Percentiles rank a stretch among this genome's conserved stretches.
These are phyloP conservation scores for Ganoderma sp. DNA, from an alignment of 1,284 basidiomycete genomes.

Conservation along the genomic window DNA sequence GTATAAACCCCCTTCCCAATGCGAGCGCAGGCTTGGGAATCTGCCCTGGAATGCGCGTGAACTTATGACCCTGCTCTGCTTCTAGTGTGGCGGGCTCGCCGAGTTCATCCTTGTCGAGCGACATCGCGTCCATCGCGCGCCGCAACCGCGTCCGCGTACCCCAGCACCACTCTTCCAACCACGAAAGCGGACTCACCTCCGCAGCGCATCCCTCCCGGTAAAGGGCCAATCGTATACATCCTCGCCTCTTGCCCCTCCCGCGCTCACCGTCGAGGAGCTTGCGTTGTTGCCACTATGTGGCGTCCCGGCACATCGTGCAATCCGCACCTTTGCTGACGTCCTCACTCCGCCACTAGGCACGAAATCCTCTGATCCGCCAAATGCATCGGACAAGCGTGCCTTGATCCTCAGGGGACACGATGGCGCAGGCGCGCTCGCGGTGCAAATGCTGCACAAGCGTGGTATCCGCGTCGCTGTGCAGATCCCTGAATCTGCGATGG, in stretches of 20 bases:
- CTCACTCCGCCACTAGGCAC: slow-evolving; percentile 30
- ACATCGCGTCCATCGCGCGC: slow-evolving; percentile 74
- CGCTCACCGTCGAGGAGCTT: slow-evolving; percentile 74
- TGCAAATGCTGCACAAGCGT: slow-evolving; percentile 69
- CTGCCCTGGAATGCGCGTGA: slow-evolving; percentile 12
- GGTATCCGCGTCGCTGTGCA: slow-evolving; percentile 77
- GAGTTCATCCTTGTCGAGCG: slow-evolving; percentile 86
- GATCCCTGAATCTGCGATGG: slow-evolving; percentile 54
- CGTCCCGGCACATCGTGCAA: slow-evolving; percentile 77
- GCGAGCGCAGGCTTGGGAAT: neutral
- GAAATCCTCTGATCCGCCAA: slow-evolving; percentile 16
- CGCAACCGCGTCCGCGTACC: slow-evolving; percentile 53
- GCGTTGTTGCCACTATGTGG: slow-evolving; percentile 80
- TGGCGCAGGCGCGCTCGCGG: slow-evolving; percentile 76
- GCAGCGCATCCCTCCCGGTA: slow-evolving; percentile 28
- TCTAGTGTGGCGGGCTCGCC: slow-evolving; percentile 78
- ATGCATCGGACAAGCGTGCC: slow-evolving; percentile 43
- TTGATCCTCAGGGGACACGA: slow-evolving; percentile 79
- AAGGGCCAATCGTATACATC: slow-evolving; percentile 25
- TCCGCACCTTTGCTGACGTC: slow-evolving; percentile 58
- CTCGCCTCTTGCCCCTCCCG: slow-evolving; percentile 29
- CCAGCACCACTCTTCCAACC: slow-evolving; percentile 35
- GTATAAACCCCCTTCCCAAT: slow-evolving; percentile 10
- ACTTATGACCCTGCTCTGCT: slow-evolving; percentile 11
- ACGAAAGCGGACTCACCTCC: slow-evolving; percentile 31